Conservation (phyloP, 805 yeast species). For the Ogataea polymorpha region DNA sequence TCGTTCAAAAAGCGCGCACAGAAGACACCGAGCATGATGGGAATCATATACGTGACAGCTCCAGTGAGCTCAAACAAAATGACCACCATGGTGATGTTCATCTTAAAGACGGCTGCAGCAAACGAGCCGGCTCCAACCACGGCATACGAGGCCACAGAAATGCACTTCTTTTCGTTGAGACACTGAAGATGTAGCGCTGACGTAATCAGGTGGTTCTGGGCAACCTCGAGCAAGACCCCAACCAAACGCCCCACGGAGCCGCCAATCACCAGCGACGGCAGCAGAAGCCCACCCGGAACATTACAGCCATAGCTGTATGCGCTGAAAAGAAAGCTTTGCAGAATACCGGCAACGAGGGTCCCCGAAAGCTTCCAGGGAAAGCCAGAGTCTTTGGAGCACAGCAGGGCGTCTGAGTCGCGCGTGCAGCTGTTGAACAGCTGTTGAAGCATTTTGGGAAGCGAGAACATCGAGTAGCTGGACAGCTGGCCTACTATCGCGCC, state of each 20-base stretch:
- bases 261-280: slow-evolving; percentile 64
- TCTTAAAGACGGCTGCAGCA: slow-evolving; percentile 74
- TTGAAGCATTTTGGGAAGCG: slow-evolving; percentile 55
- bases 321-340: slow-evolving; percentile 57
- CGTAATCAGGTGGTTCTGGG: slow-evolving; percentile 40
- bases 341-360: slow-evolving; percentile 36
- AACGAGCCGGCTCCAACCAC: slow-evolving; percentile 86
- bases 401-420: slow-evolving; percentile 15
- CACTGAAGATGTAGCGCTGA: slow-evolving; percentile 40
- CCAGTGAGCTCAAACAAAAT: slow-evolving; percentile 83
- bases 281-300: slow-evolving; percentile 65
- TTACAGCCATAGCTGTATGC: slow-evolving; percentile 67
- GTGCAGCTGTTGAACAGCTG: slow-evolving; percentile 68
- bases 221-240: slow-evolving; percentile 48
- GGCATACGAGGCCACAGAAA: slow-evolving; percentile 85
- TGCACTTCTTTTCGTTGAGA: slow-evolving; percentile 45
- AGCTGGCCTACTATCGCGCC: slow-evolving; percentile 59
- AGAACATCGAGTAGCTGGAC: slow-evolving; percentile 45
- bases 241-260: slow-evolving; percentile 55
- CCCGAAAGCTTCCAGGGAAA: slow-evolving; percentile 36
- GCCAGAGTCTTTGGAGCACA: slow-evolving; percentile 27
- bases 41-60: slow-evolving; percentile 77
- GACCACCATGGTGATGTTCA: slow-evolving; percentile 78
- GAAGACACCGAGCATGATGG: slow-evolving; percentile 82
- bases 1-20: slow-evolving; percentile 72